These are phyloP conservation scores for Puya raimondii DNA, from an alignment of 176 grass and related monocot species.

Conservation along the genomic window DNA sequence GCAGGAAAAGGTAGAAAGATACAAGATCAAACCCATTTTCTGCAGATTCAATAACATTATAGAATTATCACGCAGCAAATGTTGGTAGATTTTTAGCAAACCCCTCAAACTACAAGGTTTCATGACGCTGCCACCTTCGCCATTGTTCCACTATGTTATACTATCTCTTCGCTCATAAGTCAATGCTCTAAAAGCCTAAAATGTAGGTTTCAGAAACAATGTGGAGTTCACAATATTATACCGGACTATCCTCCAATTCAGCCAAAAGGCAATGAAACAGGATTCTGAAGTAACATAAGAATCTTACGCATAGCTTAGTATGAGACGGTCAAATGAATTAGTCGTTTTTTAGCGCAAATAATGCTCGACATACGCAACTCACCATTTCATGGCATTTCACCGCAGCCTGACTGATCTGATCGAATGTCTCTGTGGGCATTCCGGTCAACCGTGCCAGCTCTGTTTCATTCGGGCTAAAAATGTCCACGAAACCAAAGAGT, in stretches of 20 bases:
- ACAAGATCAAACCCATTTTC: neutral
- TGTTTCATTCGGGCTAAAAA: slow-evolving; percentile 99
- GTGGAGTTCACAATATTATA: too few relatives aligned
- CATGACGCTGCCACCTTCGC: too few relatives aligned
- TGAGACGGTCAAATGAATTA: neutral
- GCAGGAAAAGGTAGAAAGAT: too few relatives aligned
- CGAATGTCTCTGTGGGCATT: slow-evolving; percentile 69
- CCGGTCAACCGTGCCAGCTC: slow-evolving; percentile 75
- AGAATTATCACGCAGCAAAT: neutral
- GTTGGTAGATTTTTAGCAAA: too few relatives aligned
- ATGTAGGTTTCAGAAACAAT: too few relatives aligned
- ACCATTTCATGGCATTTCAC: slow-evolving; percentile 69
- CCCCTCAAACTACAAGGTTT: too few relatives aligned
- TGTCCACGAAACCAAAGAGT: slow-evolving; percentile 63
- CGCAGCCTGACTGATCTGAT: slow-evolving; percentile 70
- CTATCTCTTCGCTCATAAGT: too few relatives aligned
- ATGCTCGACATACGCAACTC: neutral
- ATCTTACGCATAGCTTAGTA: neutral
- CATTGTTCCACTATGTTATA: too few relatives aligned
- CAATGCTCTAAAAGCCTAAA: too few relatives aligned
- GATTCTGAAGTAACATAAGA: neutral
- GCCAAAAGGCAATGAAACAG: neutral
- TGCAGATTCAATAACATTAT: neutral
- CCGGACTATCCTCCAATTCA: too few relatives aligned
- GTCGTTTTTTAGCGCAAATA: slow-evolving; percentile 1